Percentiles rank a stretch among this genome's conserved stretches.
Evolutionary conservation across 805 yeast genomes (phyloP).

Genomic region (Wickerhamomyces ciferrii): DNA sequence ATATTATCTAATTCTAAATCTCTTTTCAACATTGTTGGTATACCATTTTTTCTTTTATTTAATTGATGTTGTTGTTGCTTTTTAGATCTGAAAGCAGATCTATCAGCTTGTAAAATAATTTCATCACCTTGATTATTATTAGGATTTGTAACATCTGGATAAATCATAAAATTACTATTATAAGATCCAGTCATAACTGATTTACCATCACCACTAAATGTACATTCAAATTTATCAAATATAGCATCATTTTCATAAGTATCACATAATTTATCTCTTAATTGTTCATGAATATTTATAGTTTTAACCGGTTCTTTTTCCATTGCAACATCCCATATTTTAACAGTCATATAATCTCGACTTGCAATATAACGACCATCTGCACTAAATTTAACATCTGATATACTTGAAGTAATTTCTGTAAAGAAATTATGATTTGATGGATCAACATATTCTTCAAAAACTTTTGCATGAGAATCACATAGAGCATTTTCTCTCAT

Average conservation of each 20-base stretch:
- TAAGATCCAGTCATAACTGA: slow-evolving; percentile 96
- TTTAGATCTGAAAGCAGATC: slow-evolving; percentile 87
- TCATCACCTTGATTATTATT: slow-evolving; percentile 32
- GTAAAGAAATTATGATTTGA: slow-evolving; percentile 92
- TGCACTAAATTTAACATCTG: slow-evolving; percentile 87
- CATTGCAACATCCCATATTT: slow-evolving; percentile 98
- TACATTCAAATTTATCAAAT: slow-evolving; percentile 97
- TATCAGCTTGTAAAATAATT: slow-evolving; percentile 93
- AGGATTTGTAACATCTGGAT: slow-evolving; percentile 69
- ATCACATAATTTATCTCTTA: slow-evolving; percentile 90
- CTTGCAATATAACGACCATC: slow-evolving; percentile 95
- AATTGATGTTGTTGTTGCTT: slow-evolving; percentile 34
- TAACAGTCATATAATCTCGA: slow-evolving; percentile 95
- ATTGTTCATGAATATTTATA: slow-evolving; percentile 91
- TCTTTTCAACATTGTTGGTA: slow-evolving; percentile 35
- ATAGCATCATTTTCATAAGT: slow-evolving; percentile 98
- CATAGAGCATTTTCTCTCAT: slow-evolving; percentile 95
- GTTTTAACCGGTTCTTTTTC: slow-evolving; percentile 92
- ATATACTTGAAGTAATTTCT: slow-evolving; percentile 90
- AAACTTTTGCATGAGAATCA: slow-evolving; percentile 80
- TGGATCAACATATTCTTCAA: slow-evolving; percentile 92
- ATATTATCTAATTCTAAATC: slow-evolving; percentile 53
- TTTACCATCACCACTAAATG: slow-evolving; percentile 87
- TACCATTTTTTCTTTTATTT: slow-evolving; percentile 26
- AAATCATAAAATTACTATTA: slow-evolving; percentile 94